Conservation (phyloP, 768 basidiomycete genomes). For the Kwoniella newhampshirensis region DNA sequence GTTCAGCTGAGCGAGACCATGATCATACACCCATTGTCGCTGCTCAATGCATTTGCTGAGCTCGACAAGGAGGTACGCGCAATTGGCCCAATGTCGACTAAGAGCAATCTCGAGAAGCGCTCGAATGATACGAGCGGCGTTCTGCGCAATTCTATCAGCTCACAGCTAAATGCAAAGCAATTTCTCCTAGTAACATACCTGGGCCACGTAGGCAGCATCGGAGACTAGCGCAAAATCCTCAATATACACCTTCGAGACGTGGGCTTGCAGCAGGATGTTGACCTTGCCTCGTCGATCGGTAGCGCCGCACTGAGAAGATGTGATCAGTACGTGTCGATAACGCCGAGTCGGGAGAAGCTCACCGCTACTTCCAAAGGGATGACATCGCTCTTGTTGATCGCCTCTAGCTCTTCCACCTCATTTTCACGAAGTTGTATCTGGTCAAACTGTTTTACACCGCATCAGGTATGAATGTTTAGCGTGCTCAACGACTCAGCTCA, state of each 20-base stretch:
- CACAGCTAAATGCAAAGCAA: no score
- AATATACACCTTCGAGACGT: conserved; percentile 73
- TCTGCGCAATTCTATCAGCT: conserved; percentile 53
- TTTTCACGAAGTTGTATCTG: conserved; percentile 92
- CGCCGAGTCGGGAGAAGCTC: conserved; percentile 33
- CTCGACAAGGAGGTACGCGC: conserved; percentile 73
- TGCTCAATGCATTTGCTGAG: conserved; percentile 92
- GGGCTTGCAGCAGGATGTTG: conserved; percentile 89
- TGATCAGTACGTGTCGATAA: background rate
- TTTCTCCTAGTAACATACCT: conserved; percentile 53
- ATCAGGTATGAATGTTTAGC: no score
- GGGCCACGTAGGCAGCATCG: conserved; percentile 88
- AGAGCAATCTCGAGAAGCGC: conserved; percentile 91
- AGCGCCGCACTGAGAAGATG: conserved; percentile 61
- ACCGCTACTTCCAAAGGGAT: conserved; percentile 79
- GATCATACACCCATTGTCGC: conserved; percentile 90
- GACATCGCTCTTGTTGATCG: conserved; percentile 60
- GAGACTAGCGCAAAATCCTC: conserved; percentile 97
- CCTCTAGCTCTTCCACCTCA: conserved; percentile 77
- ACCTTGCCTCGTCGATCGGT: conserved; percentile 76
- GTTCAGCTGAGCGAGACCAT: conserved; percentile 77
- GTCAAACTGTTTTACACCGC: conserved; percentile 64
- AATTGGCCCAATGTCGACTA: conserved; percentile 85
- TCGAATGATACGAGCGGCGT: conserved; percentile 89
- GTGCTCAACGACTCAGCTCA: conserved; percentile 47